Evolutionary conservation across 495 filamentous ascomycete species (phyloP), one percentile per base, ranked within the genome.

Genomic region (Penicillium riverlandense): DNA sequence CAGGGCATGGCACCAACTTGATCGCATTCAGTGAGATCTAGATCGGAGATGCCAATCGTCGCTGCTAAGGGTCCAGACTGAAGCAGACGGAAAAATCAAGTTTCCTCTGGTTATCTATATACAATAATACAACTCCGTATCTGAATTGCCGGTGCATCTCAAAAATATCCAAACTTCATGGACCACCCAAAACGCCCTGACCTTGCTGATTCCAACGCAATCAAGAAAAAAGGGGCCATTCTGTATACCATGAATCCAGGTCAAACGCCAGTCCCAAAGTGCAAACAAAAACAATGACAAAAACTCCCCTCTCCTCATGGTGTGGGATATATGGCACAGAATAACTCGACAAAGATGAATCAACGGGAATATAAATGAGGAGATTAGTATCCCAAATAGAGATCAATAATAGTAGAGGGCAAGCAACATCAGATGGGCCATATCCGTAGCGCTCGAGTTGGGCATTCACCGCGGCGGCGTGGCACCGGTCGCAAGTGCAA

Each of bases 61-160:
- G 78, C 81, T 2, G 82, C 83, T 13, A 85, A 74, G 8, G 74
- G 70, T 14, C 76, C 77, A 0, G 78, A 78, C 4, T 65, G 64
- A 8, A 79, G 62, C 32, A 30, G 37, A 12, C 16, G 36, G 8
- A 37, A 38, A 43, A 38, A 44, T 30, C 22, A 22, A 22, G 4
- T 44, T 48, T 16, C 38, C 35, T 52, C 38, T 32, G 37, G 51
- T 59, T 54, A 48, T 48, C 34, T 60, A 61, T 61, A 41, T 61
- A 61, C 58, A 61, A 43, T 2, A 22, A 48, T 54, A 45, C 52
- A 55, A 36, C 37, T 35, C 14, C 51, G 41, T 49, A 50, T 54
- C 40, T 57, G 50, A 41, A 47, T 39, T 41, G 43, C 34, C 37
- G 11, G 31, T 46, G 22, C 44, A 43, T 4, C 6, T 22, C 2